Evolutionary conservation across 345 rosid genomes (phyloP).

Genomic region (Crucihimalaya himalaica): DNA sequence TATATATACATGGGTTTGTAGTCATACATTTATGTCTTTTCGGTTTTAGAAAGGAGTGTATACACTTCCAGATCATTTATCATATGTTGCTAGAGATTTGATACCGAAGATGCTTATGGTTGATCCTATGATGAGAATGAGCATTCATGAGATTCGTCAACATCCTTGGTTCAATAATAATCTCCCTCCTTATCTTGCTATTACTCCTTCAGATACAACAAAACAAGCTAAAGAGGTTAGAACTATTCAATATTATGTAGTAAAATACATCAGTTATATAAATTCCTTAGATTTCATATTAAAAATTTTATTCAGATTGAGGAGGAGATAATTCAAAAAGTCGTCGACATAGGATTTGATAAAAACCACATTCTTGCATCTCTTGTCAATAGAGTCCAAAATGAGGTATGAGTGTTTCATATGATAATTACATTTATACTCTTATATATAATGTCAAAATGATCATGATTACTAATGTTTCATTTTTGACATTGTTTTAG

Average conservation of each 20-base stretch:
- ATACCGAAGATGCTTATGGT: constrained; percentile 87
- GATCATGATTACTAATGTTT: constrained; percentile 22
- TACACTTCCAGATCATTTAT: constrained; percentile 83
- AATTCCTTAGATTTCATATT: not conserved
- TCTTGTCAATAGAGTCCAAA: constrained; percentile 63
- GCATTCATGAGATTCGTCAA: constrained; percentile 72
- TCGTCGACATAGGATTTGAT: constrained; percentile 66
- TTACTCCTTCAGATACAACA: constrained; percentile 65
- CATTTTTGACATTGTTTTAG: constrained; percentile 46
- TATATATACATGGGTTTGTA: not conserved
- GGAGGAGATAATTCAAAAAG: constrained; percentile 71
- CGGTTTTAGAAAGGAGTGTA: constrained; percentile 63
- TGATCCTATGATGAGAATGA: constrained; percentile 78
- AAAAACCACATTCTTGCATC: constrained; percentile 59
- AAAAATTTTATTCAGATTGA: constrained; percentile 55
- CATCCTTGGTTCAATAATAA: constrained; percentile 75
- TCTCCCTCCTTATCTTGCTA: constrained; percentile 70
- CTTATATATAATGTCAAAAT: too few species aligned
- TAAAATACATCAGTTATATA: not conserved
- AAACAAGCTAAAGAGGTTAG: constrained; percentile 66
- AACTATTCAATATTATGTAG: not conserved
- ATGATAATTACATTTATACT: not conserved
- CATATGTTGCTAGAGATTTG: constrained; percentile 74
- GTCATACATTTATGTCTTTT: not conserved
- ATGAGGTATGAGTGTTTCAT: constrained; percentile 53